phyloP scores from a whole-genome alignment of 2,329 filamentous ascomycete genomes.

The Helotiales sp. region DNA sequence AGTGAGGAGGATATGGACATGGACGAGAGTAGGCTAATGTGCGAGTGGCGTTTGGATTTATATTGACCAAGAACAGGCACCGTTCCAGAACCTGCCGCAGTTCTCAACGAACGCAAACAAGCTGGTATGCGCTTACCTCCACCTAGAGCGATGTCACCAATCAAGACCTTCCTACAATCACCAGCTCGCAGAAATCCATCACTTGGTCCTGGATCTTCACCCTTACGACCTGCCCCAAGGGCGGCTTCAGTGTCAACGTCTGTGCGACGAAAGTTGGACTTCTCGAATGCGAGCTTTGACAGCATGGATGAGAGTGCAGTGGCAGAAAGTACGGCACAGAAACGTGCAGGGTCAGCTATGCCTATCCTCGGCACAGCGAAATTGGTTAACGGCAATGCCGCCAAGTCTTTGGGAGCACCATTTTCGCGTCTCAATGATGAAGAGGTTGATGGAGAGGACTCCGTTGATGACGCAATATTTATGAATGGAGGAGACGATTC shows the following conservation, averaged over 20 bases:
- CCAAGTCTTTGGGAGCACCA: conserved; percentile 13
- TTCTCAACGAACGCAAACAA: conserved; percentile 40
- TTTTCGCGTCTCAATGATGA: conserved; percentile 3
- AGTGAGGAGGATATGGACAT: conserved; percentile 63
- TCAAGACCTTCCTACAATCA: conserved; percentile 36
- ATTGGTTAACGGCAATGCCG: conserved; percentile 21
- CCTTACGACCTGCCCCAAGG: conserved; percentile 29
- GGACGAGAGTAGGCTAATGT: conserved; percentile 52
- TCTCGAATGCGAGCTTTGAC: conserved; percentile 29
- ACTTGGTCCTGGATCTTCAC: conserved; percentile 33
- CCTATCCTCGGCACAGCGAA: conserved; percentile 17
- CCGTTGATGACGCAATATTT: conserved; percentile 50
- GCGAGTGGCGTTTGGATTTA: neutral
- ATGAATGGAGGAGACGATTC: conserved; percentile 40
- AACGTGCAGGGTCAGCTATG: conserved; percentile 18
- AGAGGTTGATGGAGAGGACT: conserved; percentile 33
- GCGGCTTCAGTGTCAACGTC: conserved; percentile 24
- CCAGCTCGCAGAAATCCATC: conserved; percentile 36
- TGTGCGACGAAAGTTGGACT: conserved; percentile 35
- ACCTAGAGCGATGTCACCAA: conserved; percentile 36
- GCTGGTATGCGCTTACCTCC: conserved; percentile 32
- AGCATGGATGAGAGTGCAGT: conserved; percentile 6
- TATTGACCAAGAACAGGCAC: conserved; percentile 41
- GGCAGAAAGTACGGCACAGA: conserved; percentile 17
- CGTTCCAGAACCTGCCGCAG: conserved; percentile 47